These are phyloP conservation scores for Pseudonitzschia delicatissima DNA, from an alignment of 108 stramenopile species.

Conservation along the genomic window DNA sequence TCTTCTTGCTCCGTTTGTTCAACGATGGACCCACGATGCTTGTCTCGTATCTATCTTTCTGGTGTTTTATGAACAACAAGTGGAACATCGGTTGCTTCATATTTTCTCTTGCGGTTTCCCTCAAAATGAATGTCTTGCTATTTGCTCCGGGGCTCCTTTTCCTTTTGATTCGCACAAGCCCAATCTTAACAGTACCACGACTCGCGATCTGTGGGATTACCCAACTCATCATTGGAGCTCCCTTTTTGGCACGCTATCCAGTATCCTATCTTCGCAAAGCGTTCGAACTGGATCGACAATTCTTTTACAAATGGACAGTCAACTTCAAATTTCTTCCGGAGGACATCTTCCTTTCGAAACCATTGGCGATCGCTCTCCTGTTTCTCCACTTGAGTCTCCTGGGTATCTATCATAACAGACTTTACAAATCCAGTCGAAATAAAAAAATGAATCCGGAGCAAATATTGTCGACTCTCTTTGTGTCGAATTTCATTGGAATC, in stretches of 20 bases:
- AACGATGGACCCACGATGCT: slow-evolving; percentile 95
- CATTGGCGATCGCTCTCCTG: slow-evolving; percentile 62
- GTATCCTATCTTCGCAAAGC: slow-evolving; percentile 88
- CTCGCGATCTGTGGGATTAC: slow-evolving; percentile 60
- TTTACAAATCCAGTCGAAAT: slow-evolving; percentile 10
- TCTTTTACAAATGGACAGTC: slow-evolving; percentile 96
- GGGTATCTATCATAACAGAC: slow-evolving; percentile 33
- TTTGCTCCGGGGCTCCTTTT: slow-evolving; percentile 93
- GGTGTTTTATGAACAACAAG: slow-evolving; percentile 63
- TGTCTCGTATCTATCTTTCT: slow-evolving; percentile 71
- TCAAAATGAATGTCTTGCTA: slow-evolving; percentile 97
- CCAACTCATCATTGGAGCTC: slow-evolving; percentile 88
- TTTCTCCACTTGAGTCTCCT: slow-evolving; percentile 54
- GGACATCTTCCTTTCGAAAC: slow-evolving; percentile 76
- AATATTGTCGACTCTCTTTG: slow-evolving; percentile 73
- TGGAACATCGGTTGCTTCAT: slow-evolving; percentile 86
- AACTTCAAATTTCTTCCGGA: slow-evolving; percentile 93
- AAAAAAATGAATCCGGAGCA: slow-evolving; percentile 49
- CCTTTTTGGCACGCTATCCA: slow-evolving; percentile 88
- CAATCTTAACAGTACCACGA: slow-evolving; percentile 39
- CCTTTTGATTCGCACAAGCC: slow-evolving; percentile 68
- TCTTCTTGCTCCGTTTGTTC: slow-evolving; percentile 95
- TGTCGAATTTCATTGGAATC: slow-evolving; percentile 95
- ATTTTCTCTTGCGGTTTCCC: slow-evolving; percentile 89
- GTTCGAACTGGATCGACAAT: slow-evolving; percentile 96